These are phyloP conservation scores for Globisporangium paroecandrum DNA, from an alignment of 352 stramenopile species.

Conservation along the genomic window DNA sequence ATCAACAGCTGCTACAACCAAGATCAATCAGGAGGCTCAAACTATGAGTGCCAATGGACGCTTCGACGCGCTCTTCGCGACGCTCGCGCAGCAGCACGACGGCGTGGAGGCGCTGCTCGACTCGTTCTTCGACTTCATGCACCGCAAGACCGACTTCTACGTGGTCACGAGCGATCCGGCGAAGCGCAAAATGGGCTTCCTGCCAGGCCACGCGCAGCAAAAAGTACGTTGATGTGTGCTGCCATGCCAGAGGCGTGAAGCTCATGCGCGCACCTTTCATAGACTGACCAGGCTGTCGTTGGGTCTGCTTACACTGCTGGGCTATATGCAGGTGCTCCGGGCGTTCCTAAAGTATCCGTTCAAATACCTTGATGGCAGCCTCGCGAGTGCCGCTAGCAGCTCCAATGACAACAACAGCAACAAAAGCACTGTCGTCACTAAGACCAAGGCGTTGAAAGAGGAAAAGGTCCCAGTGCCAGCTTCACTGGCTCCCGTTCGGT, in stretches of 20 bases:
- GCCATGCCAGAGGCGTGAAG: background rate
- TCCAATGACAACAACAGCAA: background rate
- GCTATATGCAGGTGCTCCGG: slow-evolving; percentile 31
- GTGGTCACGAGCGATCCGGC: slow-evolving; percentile 51
- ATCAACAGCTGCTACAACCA: no score
- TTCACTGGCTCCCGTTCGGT: background rate
- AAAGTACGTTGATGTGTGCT: slow-evolving; percentile 24
- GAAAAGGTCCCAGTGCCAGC: background rate
- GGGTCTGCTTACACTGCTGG: background rate
- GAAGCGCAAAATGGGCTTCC: slow-evolving; percentile 56
- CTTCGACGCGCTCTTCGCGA: slow-evolving; percentile 88
- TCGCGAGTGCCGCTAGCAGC: background rate
- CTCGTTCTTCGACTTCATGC: slow-evolving; percentile 96
- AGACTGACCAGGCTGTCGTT: background rate
- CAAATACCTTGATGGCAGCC: slow-evolving; percentile 39
- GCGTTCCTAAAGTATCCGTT: slow-evolving; percentile 70
- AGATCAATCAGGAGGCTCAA: no score
- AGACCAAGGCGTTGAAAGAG: background rate
- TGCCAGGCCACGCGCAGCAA: slow-evolving; percentile 54
- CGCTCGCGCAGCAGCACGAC: slow-evolving; percentile 92
- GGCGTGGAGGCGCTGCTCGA: slow-evolving; percentile 96
- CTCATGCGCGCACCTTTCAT: background rate
- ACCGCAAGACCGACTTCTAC: slow-evolving; percentile 99
- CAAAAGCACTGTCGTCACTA: background rate
- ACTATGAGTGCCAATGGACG: slow-evolving; percentile 32